phyloP scores from a whole-genome alignment of 352 stramenopile genomes.

The Plasmopara halstedii region DNA sequence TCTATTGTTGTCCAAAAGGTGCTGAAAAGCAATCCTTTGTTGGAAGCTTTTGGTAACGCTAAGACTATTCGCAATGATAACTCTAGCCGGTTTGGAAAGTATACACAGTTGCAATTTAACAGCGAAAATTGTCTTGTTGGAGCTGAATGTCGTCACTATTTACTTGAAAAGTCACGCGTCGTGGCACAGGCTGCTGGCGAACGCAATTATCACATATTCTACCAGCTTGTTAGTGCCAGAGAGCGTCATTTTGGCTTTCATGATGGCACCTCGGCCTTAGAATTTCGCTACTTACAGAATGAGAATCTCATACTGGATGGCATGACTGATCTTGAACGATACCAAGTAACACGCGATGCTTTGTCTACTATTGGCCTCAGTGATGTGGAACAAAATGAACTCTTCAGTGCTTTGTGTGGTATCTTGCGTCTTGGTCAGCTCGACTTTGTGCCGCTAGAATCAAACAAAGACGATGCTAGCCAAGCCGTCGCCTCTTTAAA shows the following conservation, averaged over 20 bases:
- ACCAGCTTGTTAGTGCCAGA: constrained; percentile 83
- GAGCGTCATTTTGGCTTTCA: constrained; percentile 51
- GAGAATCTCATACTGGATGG: constrained; percentile 65
- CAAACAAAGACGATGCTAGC: constrained; percentile 68
- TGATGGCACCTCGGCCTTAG: constrained; percentile 27
- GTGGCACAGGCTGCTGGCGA: constrained; percentile 86
- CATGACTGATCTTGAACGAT: constrained; percentile 59
- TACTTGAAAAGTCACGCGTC: constrained; percentile 96
- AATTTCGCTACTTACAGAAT: constrained; percentile 74
- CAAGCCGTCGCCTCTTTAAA: constrained; percentile 50
- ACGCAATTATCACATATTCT: constrained; percentile 99
- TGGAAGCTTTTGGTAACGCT: constrained; percentile 89
- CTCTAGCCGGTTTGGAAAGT: constrained; percentile 93
- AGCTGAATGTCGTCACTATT: constrained; percentile 88
- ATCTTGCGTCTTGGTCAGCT: constrained; percentile 80
- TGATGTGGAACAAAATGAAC: constrained; percentile 58
- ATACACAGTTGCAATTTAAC: constrained; percentile 92
- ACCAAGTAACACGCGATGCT: constrained; percentile 74
- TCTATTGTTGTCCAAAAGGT: constrained; percentile 82
- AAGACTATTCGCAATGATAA: constrained; percentile 94
- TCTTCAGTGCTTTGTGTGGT: constrained; percentile 63
- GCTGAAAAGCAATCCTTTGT: constrained; percentile 84
- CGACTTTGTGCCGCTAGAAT: constrained; percentile 68
- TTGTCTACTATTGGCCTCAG: constrained; percentile 71
- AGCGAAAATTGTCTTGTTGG: constrained; percentile 78